Evolutionary conservation across 805 yeast species (phyloP).

Genomic region (Zygosaccharomyces lentus): DNA sequence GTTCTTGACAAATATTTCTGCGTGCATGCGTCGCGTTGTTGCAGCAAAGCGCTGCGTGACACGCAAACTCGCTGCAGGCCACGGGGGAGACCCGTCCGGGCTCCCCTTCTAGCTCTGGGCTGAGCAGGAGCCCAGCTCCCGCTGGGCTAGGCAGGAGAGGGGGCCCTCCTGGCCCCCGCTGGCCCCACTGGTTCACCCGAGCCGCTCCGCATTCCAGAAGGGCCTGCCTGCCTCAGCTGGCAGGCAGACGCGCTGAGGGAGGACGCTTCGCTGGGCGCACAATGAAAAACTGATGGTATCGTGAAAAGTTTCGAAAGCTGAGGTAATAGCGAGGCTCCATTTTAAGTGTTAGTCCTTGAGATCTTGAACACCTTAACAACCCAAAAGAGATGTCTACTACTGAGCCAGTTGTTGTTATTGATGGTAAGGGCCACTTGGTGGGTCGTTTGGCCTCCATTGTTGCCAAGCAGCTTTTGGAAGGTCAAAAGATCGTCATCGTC

Average conservation of each 20-base stretch:
- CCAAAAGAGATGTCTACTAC: slow-evolving; percentile 51
- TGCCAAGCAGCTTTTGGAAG: slow-evolving; percentile 97
- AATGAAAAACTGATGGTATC: not conserved
- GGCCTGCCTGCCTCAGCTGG: not conserved
- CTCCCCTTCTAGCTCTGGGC: not conserved
- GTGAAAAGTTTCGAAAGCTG: slow-evolving; percentile 2
- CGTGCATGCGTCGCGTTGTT: not conserved
- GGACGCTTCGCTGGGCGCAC: not conserved
- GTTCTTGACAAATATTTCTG: not conserved
- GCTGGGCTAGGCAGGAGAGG: not conserved
- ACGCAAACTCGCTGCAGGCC: no score
- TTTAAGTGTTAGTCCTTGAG: slow-evolving; percentile 3
- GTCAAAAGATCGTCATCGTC: slow-evolving; percentile 96
- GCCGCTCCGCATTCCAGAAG: not conserved
- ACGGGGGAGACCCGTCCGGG: not conserved
- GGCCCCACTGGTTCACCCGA: not conserved
- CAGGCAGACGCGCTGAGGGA: not conserved
- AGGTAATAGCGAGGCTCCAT: slow-evolving; percentile 3
- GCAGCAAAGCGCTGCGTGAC: not conserved
- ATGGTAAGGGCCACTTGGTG: slow-evolving; percentile 98
- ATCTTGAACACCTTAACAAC: slow-evolving; percentile 15
- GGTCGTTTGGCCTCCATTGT: slow-evolving; percentile 99
- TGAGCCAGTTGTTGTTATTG: slow-evolving; percentile 97
- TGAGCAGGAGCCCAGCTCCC: no score
- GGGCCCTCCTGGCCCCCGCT: not conserved